phyloP scores from a whole-genome alignment of 2,329 filamentous ascomycete genomes.

The Phaeosphaeriaceae sp. region DNA sequence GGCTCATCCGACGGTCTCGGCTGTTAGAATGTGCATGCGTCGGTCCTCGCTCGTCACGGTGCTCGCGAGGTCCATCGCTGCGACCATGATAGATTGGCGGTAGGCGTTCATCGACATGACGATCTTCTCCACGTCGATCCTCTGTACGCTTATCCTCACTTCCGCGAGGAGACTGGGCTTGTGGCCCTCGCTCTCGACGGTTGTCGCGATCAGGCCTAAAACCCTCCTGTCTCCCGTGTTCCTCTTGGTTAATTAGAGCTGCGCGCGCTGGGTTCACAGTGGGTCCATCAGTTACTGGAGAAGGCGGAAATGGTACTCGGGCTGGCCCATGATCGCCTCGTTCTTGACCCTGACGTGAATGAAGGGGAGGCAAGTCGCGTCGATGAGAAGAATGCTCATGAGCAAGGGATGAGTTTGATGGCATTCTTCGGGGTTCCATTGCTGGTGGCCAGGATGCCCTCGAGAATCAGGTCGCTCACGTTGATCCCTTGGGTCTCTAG shows the following conservation, averaged over 20 bases:
- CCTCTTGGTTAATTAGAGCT: conserved; percentile 48
- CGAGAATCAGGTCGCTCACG: conserved; percentile 42
- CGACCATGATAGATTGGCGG: conserved; percentile 31
- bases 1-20: conserved; percentile 50
- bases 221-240: conserved; percentile 36
- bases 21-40: conserved; percentile 32
- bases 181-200: conserved; percentile 39
- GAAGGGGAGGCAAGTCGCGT: conserved; percentile 30
- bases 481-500: conserved; percentile 35
- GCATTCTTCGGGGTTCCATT: conserved; percentile 30
- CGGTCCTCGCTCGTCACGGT: conserved; percentile 42
- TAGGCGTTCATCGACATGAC: conserved; percentile 34
- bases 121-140: conserved; percentile 30
- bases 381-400: conserved; percentile 35
- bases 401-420: conserved; percentile 25
- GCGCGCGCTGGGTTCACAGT: conserved; percentile 53
- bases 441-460: conserved; percentile 26
- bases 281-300: conserved; percentile 25
- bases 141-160: conserved; percentile 32
- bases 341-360: conserved; percentile 28
- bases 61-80: conserved; percentile 32
- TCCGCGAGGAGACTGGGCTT: conserved; percentile 38
- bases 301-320: conserved; percentile 20
- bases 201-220: conserved; percentile 34
- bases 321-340: conserved; percentile 26